A percentile compares a stretch with the other conserved stretches of the same genome.
phyloP scores from a whole-genome alignment of 148 eudicot species.

The Chenopodium album region DNA sequence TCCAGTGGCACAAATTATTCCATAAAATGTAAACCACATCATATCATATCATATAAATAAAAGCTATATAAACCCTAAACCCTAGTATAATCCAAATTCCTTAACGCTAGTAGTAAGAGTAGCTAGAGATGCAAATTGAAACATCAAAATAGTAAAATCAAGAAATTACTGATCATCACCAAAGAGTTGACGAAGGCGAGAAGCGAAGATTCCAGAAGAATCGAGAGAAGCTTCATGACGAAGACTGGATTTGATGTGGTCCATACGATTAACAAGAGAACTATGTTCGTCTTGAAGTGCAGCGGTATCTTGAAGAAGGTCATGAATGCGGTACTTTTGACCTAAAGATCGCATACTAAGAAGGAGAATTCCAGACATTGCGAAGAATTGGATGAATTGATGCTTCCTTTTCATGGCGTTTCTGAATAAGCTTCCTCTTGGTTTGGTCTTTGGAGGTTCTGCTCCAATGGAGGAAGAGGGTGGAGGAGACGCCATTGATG shows the following conservation, averaged over 20 bases:
- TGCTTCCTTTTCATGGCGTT: constrained; percentile 64
- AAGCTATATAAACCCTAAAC: constrained; percentile 16
- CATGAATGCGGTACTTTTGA: constrained; percentile 70
- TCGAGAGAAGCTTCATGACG: constrained; percentile 56
- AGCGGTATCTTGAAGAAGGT: constrained; percentile 49
- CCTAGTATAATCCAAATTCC: background rate
- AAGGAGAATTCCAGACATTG: constrained; percentile 66
- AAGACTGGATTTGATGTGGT: constrained; percentile 47
- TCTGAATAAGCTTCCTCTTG: constrained; percentile 40
- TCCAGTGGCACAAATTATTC: background rate
- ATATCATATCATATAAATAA: background rate
- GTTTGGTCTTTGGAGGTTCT: constrained; percentile 16
- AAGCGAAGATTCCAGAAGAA: constrained; percentile 53
- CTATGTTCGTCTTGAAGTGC: constrained; percentile 49
- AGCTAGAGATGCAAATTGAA: background rate
- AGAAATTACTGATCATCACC: constrained; percentile 35
- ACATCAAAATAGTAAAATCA: background rate
- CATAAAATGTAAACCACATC: background rate
- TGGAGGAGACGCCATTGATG: constrained; percentile 35
- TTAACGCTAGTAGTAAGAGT: background rate
- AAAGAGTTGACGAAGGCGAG: constrained; percentile 51
- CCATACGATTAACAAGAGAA: constrained; percentile 44
- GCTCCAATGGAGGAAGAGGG: constrained; percentile 30
- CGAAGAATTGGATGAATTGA: constrained; percentile 71
- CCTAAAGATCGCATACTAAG: constrained; percentile 64